Evolutionary conservation across 345 rosid species (phyloP).

Genomic region (Salix purpurea): DNA sequence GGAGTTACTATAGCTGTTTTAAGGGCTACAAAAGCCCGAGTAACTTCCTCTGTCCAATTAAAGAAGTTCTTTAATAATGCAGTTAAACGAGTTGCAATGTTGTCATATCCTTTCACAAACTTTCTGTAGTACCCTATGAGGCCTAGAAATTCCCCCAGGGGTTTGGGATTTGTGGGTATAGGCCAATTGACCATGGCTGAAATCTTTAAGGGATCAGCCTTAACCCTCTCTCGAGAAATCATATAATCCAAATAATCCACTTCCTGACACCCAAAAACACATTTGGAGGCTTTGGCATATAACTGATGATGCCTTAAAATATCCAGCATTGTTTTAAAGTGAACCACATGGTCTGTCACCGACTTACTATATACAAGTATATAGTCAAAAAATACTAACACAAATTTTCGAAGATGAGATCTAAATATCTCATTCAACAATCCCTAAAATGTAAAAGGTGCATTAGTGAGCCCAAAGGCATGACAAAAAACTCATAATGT

Average conservation of each 20-base stretch:
- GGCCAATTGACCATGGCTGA: not conserved
- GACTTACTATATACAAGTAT: not conserved
- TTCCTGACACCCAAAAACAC: not conserved
- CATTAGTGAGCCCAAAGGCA: too few relatives aligned
- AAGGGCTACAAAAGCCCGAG: not conserved
- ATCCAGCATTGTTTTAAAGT: not conserved
- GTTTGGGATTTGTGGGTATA: not conserved
- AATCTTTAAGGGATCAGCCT: not conserved
- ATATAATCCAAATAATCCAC: not conserved
- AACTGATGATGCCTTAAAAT: not conserved
- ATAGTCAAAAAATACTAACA: too few relatives aligned
- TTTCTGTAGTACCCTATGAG: not conserved
- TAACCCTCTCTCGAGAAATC: not conserved
- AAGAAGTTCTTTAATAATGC: not conserved
- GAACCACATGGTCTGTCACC: not conserved
- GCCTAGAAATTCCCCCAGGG: not conserved
- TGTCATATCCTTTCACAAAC: not conserved
- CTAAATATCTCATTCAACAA: too few relatives aligned
- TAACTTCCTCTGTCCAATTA: not conserved
- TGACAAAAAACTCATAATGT: too few relatives aligned
- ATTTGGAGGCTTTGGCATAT: not conserved
- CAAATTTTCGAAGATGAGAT: too few relatives aligned
- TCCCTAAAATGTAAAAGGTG: too few relatives aligned
- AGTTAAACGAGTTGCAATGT: not conserved
- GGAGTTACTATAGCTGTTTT: not conserved